Evolutionary conservation across 495 filamentous ascomycete species (phyloP).

Genomic region (Astrothelium macrocarpum): DNA sequence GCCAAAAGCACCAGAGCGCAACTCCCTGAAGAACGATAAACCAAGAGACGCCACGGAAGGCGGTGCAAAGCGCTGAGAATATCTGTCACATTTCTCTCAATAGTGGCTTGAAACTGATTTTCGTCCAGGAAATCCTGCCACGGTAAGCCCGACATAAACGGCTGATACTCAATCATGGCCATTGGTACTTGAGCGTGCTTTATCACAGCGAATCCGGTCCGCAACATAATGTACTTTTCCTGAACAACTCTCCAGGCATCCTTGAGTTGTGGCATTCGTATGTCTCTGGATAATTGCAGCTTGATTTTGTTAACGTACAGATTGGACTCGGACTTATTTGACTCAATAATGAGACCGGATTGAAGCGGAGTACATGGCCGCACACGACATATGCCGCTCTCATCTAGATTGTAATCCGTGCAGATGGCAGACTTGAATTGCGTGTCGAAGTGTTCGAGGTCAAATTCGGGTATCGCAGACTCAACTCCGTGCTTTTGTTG

Average conservation of each 20-base stretch:
- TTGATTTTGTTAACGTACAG: constrained; percentile 55
- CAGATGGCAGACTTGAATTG: constrained; percentile 26
- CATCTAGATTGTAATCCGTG: constrained; percentile 5
- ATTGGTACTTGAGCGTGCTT: constrained; percentile 41
- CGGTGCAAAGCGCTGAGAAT: constrained; percentile 1
- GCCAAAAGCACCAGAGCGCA: constrained; percentile 41
- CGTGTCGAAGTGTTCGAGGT: constrained; percentile 37
- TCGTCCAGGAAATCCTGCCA: constrained; percentile 24
- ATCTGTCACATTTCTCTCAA: neutral
- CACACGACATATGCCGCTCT: constrained; percentile 34
- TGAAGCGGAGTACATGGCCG: constrained; percentile 58
- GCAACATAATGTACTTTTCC: constrained; percentile 28
- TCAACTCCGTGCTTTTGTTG: neutral
- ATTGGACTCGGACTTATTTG: constrained; percentile 42
- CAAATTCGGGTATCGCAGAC: neutral
- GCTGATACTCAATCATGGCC: constrained; percentile 53
- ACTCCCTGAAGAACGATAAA: constrained; percentile 17
- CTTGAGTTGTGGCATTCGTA: constrained; percentile 10
- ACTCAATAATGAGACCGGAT: constrained; percentile 53
- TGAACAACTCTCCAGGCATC: constrained; percentile 25
- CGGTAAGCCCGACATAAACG: constrained; percentile 30
- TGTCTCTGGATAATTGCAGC: constrained; percentile 31
- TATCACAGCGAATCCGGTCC: constrained; percentile 30
- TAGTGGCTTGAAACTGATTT: neutral
- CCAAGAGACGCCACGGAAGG: neutral